Conservation (phyloP, 2,329 filamentous ascomycete genomes). For the Phialemoniopsis sp. region DNA sequence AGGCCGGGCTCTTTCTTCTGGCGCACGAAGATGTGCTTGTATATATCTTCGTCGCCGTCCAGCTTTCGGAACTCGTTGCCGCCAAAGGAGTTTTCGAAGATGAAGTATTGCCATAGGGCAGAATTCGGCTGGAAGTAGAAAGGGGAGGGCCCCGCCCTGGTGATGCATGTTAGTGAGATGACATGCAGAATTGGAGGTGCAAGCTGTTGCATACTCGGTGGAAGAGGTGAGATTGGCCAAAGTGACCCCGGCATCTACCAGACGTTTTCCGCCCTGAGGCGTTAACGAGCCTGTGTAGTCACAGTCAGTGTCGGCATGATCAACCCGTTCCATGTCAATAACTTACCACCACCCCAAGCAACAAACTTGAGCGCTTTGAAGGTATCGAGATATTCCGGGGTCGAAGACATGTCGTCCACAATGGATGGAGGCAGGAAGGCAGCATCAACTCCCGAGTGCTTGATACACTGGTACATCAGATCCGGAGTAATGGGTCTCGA, state of each 20-base stretch:
- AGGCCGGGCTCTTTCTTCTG: slow-evolving; percentile 22
- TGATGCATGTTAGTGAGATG: slow-evolving; percentile 15
- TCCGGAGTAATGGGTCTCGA: slow-evolving; percentile 23
- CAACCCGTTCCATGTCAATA: too few species aligned
- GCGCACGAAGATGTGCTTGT: slow-evolving; percentile 26
- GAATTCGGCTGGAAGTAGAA: slow-evolving; percentile 7
- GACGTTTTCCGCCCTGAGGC: slow-evolving; percentile 18
- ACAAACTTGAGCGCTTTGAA: slow-evolving; percentile 25
- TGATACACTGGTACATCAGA: slow-evolving; percentile 18
- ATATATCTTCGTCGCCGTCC: slow-evolving; percentile 21
- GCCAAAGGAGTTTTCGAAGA: slow-evolving; percentile 27
- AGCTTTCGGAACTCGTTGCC: slow-evolving; percentile 28
- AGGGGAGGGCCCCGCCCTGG: slow-evolving; percentile 5
- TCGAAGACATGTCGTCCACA: slow-evolving; percentile 31
- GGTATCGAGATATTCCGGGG: slow-evolving; percentile 15
- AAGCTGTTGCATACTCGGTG: too few species aligned
- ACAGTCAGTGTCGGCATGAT: too few species aligned
- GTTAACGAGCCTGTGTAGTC: too few species aligned
- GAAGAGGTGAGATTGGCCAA: slow-evolving; percentile 16
- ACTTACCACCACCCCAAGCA: slow-evolving; percentile 26
- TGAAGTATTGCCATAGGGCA: slow-evolving; percentile 31
- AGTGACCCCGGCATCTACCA: slow-evolving; percentile 22
- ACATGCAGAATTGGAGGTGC: slow-evolving; percentile 34
- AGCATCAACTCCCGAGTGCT: slow-evolving; percentile 14
- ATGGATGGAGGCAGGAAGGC: slow-evolving; percentile 24